These are phyloP conservation scores for Aspergillus luchuensis DNA, from an alignment of 2,329 filamentous ascomycete genomes.

Conservation along the genomic window DNA sequence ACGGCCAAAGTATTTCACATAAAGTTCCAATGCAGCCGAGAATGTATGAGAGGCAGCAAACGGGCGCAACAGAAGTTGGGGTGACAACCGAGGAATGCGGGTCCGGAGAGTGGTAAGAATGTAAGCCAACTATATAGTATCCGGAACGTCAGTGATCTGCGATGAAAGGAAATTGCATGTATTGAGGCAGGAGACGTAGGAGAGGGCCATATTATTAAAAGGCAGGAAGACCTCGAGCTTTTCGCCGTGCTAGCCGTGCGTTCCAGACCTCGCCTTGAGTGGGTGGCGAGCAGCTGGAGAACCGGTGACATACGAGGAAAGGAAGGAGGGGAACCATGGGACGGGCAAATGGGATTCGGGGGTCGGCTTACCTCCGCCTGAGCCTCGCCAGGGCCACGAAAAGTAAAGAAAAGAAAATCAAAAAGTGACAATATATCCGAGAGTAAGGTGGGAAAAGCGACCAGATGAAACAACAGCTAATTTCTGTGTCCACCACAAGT, in stretches of 20 bases:
- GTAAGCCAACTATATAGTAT: conserved; percentile 6
- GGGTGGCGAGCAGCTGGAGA: background rate
- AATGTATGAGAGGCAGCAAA: conserved; percentile 9
- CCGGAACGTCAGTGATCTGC: conserved; percentile 4
- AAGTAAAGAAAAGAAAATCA: no score
- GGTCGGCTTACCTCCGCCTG: conserved; percentile 1
- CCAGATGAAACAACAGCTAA: background rate
- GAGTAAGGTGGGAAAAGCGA: background rate
- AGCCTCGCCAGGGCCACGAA: background rate
- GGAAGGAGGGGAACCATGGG: conserved; percentile 9
- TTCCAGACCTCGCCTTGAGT: conserved; percentile 1
- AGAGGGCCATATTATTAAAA: conserved; percentile 5
- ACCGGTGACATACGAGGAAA: background rate
- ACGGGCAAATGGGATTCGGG: background rate
- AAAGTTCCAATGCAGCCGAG: conserved; percentile 18
- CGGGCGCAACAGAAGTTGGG: conserved; percentile 11
- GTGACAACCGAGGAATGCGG: conserved; percentile 23
- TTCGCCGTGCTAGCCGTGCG: conserved; percentile 10
- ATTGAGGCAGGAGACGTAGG: background rate
- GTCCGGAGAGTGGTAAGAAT: conserved; percentile 15
- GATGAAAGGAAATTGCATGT: background rate
- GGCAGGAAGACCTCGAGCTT: background rate
- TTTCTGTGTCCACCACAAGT: background rate
- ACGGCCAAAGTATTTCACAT: conserved; percentile 22
- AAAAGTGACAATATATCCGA: background rate